These are phyloP conservation scores for Nectriaceae sp. DNA, from an alignment of 2,329 filamentous ascomycete genomes.

Conservation along the genomic window DNA sequence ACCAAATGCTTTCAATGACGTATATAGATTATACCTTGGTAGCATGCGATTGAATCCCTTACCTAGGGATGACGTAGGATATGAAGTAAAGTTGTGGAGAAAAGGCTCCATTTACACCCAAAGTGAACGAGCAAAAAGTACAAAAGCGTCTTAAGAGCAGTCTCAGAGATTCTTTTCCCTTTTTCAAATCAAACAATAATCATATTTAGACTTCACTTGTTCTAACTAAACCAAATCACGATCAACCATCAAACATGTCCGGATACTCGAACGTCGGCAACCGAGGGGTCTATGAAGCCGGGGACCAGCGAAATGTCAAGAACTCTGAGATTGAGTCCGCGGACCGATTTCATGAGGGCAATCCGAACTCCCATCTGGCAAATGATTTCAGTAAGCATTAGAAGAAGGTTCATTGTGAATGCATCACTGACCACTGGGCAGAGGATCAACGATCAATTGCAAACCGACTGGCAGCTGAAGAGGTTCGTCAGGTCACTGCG, in stretches of 20 bases:
- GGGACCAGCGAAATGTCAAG: constrained; percentile 71
- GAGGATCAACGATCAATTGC: constrained; percentile 73
- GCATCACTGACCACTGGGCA: constrained; percentile 31
- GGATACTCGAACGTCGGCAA: constrained; percentile 67
- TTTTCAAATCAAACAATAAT: constrained; percentile 1
- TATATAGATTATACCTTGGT: too few species aligned
- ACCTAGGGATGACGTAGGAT: constrained; percentile 30
- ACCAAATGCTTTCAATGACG: too few species aligned
- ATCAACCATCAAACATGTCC: constrained; percentile 32
- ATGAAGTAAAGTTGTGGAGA: constrained; percentile 32
- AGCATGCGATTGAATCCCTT: too few species aligned
- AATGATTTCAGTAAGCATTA: constrained; percentile 68
- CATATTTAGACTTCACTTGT: background rate
- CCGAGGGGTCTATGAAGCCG: constrained; percentile 68
- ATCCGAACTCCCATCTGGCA: constrained; percentile 66
- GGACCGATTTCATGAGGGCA: constrained; percentile 71
- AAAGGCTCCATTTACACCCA: constrained; percentile 7
- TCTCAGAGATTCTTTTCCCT: constrained; percentile 5
- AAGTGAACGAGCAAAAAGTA: too few species aligned
- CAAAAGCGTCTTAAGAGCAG: too few species aligned
- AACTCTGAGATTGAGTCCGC: constrained; percentile 51
- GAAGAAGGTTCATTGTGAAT: constrained; percentile 35
- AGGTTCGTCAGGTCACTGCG: constrained; percentile 40
- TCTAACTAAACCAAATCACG: constrained; percentile 9
- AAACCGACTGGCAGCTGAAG: constrained; percentile 69